Evolutionary conservation across 2,329 filamentous ascomycete genomes (phyloP).

Genomic region (Amauroascus verrucosus): DNA sequence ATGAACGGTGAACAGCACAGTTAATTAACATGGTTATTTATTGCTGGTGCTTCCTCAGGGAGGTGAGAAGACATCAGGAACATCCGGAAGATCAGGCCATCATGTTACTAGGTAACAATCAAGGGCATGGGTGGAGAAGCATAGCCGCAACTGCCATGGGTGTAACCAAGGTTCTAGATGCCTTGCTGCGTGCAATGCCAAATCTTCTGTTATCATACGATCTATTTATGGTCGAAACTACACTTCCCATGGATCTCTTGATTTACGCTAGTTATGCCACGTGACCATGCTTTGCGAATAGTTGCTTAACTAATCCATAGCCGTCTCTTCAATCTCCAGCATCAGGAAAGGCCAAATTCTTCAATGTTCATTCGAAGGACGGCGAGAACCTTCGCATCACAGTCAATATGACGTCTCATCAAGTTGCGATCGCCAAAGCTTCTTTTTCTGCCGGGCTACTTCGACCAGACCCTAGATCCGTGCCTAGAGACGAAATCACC

Average conservation of each 20-base stretch:
- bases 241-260: no score
- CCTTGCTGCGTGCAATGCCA: no score
- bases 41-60: neutral
- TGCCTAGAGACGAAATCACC: conserved; percentile 59
- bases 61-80: neutral
- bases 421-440: conserved; percentile 67
- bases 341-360: no score
- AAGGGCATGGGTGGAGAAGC: neutral
- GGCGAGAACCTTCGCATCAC: neutral
- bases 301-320: no score
- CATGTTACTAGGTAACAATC: neutral
- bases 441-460: conserved; percentile 65
- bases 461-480: conserved; percentile 57
- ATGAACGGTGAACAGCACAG: no score
- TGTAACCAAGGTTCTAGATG: neutral
- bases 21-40: no score
- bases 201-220: no score
- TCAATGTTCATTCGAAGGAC: neutral
- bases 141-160: neutral
- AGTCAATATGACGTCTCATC: conserved; percentile 53
- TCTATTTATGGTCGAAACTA: no score
- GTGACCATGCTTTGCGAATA: no score
- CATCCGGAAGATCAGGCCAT: conserved; percentile 3
- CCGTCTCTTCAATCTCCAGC: no score
- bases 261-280: no score